These are phyloP conservation scores for Alternaria sp. DNA, from an alignment of 2,329 filamentous ascomycete genomes.

Conservation along the genomic window DNA sequence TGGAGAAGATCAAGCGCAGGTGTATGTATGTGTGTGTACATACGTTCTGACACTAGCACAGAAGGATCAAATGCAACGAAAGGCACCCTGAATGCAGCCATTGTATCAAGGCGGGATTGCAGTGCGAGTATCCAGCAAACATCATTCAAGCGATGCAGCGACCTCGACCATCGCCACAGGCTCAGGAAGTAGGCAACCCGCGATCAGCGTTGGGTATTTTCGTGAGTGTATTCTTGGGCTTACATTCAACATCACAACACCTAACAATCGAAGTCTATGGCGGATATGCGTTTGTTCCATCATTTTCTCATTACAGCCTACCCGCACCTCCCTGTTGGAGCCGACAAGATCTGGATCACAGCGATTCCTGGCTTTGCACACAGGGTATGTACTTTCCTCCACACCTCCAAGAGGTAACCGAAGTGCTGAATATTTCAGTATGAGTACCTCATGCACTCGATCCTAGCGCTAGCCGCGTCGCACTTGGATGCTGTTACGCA, in stretches of 20 bases:
- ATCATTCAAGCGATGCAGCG: constrained; percentile 44
- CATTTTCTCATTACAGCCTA: constrained; percentile 70
- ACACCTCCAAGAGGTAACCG: not conserved
- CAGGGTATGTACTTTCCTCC: constrained; percentile 57
- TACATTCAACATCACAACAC: constrained; percentile 3
- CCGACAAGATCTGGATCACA: constrained; percentile 72
- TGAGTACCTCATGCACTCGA: constrained; percentile 74
- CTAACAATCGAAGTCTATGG: constrained; percentile 46
- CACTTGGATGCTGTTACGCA: constrained; percentile 64
- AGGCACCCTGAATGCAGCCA: constrained; percentile 69
- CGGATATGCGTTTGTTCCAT: constrained; percentile 75
- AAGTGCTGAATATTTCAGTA: constrained; percentile 54
- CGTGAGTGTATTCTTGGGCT: constrained; percentile 32
- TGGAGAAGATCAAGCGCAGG: not conserved
- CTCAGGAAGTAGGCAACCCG: constrained; percentile 39
- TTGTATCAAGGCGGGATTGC: constrained; percentile 68
- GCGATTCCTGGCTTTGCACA: constrained; percentile 73
- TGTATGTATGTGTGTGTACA: not conserved
- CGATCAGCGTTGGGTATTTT: constrained; percentile 45
- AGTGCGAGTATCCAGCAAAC: constrained; percentile 68
- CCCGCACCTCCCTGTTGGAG: constrained; percentile 70
- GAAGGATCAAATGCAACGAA: constrained; percentile 75
- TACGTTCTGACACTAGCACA: constrained; percentile 42
- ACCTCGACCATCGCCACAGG: constrained; percentile 29
- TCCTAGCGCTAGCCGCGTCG: constrained; percentile 72